Evolutionary conservation across 31 red algal species (phyloP), one percentile per base, ranked within the genome.

Genomic region (Endocladia muricata): DNA sequence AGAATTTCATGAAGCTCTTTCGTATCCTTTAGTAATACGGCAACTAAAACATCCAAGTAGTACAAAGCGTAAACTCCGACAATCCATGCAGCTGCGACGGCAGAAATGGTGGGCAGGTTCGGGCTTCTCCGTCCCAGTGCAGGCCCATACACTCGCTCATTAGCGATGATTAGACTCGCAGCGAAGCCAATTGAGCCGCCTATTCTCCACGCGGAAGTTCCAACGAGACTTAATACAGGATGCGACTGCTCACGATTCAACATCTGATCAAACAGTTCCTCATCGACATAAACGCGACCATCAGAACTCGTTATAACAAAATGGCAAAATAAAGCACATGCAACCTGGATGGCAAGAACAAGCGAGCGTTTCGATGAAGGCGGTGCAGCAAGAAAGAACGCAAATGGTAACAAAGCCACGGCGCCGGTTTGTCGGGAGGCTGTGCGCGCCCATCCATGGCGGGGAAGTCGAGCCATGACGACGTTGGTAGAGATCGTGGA

Each of bases 401-500:
- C 4, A 28, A 84, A 73, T 1, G 65, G 40, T 25, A 71, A 36
- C 8, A 35, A 37, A 6, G 68, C 57, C 15, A 74, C 52, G 2
- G 80, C 80, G 19, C 64, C 80, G 1, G 80, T 84, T 55, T 70
- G 57, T 4, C 80, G 52, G n/a, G 68, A 84, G 9, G 80, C 80
- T 1, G 66, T 56, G 28, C 80, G 68, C 3, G 80, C 49, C 80
- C 80, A 84, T 8, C 80, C 69, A 33, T 73, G 64, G 13, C 49
- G 59, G 21, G 51, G 48, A 9, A 84, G 22, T 17, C 68, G 80
- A 26, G 60, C 54, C 7, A 84, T 55, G 3, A 60, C 61, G 29
- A 84, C 56, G n/a, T 60, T 41, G 25, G 39, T 48, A 1, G 67
- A 57, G 2, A 72, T 4, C 29, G 80, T 52, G 15, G 80, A 84